Base-by-base conservation (phyloP, 2,329 filamentous ascomycete species). In the Fusarium tjaetaba region DNA sequence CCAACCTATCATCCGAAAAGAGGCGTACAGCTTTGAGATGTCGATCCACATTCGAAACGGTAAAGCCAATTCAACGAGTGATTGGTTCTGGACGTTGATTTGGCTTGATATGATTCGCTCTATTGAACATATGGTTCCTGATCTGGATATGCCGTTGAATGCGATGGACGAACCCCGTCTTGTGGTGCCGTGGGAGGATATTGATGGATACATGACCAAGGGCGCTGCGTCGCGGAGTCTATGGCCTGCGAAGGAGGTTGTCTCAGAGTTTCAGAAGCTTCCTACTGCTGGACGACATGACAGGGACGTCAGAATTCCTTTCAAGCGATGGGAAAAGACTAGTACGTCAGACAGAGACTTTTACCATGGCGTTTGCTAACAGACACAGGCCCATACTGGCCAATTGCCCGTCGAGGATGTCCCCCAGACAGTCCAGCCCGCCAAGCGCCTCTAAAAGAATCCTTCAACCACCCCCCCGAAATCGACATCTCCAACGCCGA, bases 131-230 rank as follows among this genome's bases (percentile, higher is more conserved):
- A 68, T 88, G 61, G 82, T 93, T 22, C 91, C 91, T 4, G 90
- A 93, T 75, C 90, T 93, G 87, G 90, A 92, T 68, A 85, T 93
- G 65, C 86, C 91, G 1, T 84, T 92, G 67, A 93, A 93, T 71
- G 85, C 88, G 38, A 89, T 92, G 86, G 91, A 93, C 74, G 90
- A 93, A 77, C 91, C 91, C 43, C 85, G 91, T 32, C 77, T 93
- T 14, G 86, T 92, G 18, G 88, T 89, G 5, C 87, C 90, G 7
- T 92, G 87, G 86, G 90, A 93, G 76, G 86, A 89, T 11, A 87
- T 93, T 57, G 81, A 88, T 32, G 79, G 80, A 2, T 86, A 88
- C 63, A 85, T 93, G 81, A 79, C 83, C 51, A 85, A 85, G 65
- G 90, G 90, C 39, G 82, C 85, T 60, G 81, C 85, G 70, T 86